Percentiles rank a stretch among this genome's conserved stretches.
These are phyloP conservation scores for Pseudozyma tsukubaensis DNA, from an alignment of 1,284 basidiomycete genomes.

Conservation along the genomic window DNA sequence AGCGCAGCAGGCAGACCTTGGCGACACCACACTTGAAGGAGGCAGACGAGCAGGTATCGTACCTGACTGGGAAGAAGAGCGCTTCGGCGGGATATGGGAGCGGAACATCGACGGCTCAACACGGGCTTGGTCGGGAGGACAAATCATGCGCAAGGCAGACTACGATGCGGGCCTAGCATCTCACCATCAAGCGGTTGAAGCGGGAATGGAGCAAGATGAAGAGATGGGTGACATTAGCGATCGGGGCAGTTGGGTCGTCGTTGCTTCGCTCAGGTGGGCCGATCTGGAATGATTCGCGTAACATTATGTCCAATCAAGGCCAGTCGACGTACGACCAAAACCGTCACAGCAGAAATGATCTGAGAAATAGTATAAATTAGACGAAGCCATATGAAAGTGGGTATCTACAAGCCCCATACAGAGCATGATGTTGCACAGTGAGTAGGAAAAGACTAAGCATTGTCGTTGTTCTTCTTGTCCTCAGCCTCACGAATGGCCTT, in stretches of 20 bases:
- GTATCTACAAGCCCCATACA: conserved; percentile 8
- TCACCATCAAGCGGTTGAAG: background rate
- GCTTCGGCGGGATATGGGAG: conserved; percentile 54
- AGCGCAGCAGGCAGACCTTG: conserved; percentile 7
- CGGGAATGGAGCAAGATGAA: conserved; percentile 21
- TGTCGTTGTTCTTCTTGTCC: conserved; percentile 45
- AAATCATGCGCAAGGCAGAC: conserved; percentile 20
- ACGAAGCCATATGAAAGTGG: conserved; percentile 2
- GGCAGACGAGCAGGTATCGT: conserved; percentile 30
- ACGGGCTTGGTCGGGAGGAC: conserved; percentile 29
- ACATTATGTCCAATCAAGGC: background rate
- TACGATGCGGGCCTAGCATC: conserved; percentile 1
- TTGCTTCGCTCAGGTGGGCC: conserved; percentile 52
- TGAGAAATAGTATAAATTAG: conserved; percentile 2
- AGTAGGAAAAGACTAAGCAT: conserved; percentile 9
- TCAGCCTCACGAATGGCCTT: conserved; percentile 53
- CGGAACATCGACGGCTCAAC: conserved; percentile 42
- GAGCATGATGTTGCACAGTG: background rate
- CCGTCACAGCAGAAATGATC: background rate
- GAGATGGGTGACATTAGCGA: conserved; percentile 64
- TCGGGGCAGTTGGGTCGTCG: conserved; percentile 61
- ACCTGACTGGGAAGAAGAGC: conserved; percentile 44
- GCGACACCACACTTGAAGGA: conserved; percentile 8
- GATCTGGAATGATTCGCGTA: conserved; percentile 18
- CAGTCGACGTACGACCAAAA: background rate